Evolutionary conservation across 1,139 yeast genomes (phyloP).

Genomic region (Scheffersomyces illinoinensis): DNA sequence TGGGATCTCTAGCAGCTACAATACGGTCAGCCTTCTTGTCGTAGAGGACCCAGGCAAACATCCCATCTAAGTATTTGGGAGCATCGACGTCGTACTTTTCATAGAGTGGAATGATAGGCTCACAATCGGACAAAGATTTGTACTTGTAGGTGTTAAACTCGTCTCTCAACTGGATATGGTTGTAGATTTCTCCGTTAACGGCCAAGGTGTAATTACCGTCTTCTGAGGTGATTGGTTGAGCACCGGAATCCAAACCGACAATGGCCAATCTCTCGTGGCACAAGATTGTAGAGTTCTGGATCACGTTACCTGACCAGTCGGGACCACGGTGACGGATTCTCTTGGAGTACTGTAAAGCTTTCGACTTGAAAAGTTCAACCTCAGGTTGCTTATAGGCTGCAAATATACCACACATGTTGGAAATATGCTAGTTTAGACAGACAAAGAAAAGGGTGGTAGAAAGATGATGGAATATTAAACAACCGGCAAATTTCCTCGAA

Average conservation of each 20-base stretch:
- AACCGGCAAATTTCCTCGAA: neutral
- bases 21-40: constrained; percentile 84
- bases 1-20: constrained; percentile 97
- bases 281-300: constrained; percentile 74
- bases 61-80: constrained; percentile 92
- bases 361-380: constrained; percentile 76
- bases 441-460: neutral
- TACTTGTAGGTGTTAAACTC: constrained; percentile 70
- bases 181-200: constrained; percentile 97
- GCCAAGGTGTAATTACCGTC: constrained; percentile 75
- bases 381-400: constrained; percentile 86
- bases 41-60: constrained; percentile 94
- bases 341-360: constrained; percentile 87
- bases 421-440: neutral
- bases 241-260: constrained; percentile 94
- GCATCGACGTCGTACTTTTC: constrained; percentile 85
- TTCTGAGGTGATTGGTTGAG: constrained; percentile 88
- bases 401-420: constrained; percentile 91
- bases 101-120: constrained; percentile 91
- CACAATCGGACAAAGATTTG: constrained; percentile 93
- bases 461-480: neutral
- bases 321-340: constrained; percentile 98
- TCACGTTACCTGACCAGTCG: constrained; percentile 94
- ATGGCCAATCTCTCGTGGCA: constrained; percentile 96
- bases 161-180: constrained; percentile 86